Base-by-base conservation (phyloP, 2,329 filamentous ascomycete genomes). In the Aspergillus spinulosporus region DNA sequence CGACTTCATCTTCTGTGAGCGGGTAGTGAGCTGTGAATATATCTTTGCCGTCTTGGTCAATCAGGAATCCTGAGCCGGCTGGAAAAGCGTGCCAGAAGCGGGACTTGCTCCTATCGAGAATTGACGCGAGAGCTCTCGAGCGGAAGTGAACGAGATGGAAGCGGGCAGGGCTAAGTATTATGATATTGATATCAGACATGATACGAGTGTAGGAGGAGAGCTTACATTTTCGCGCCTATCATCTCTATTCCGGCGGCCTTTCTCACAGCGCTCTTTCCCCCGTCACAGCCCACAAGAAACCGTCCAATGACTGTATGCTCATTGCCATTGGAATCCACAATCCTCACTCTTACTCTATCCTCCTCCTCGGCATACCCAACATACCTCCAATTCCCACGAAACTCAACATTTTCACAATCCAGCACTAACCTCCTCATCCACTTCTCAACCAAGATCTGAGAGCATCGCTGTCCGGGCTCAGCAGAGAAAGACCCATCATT, bases 61-160 rank as follows among this genome's bases (percentile, higher is more conserved):
- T 68, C 15, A 73, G 58, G 26, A 64, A 60, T 5, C 62, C 64
- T 7, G 63, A 63, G 21, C 54, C 51, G 2, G 57, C 57, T 49
- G 64, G 62, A 55, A 72, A 73, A 11, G 66, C 63, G 52, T 72
- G 71, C 71, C 71, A 73, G 50, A 69, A 71, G 12, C 64, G 68
- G 67, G 26, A 66, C 5, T 15, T 32, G 39, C 21, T 15, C 14
- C 9, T 64, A 21, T 53, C 52, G 26, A 64, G 67, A 1, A 64
- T 42, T 2, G 56, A 45, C 3, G 62, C 59, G 6, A 73, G 63
- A 40, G 71, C 63, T 29, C 54, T 54, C 3, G 70, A 73, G 50
- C 65, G 67, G 57, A 73, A 72, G 47, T 73, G 70, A 2, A 73
- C 59, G 7, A 72, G 61, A 43, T 62, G 60, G 42, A 67, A 61